Evolutionary conservation across 1,139 yeast species (phyloP), one percentile per base, ranked within the genome.

Genomic region (Casaregolazyma suthepensis): DNA sequence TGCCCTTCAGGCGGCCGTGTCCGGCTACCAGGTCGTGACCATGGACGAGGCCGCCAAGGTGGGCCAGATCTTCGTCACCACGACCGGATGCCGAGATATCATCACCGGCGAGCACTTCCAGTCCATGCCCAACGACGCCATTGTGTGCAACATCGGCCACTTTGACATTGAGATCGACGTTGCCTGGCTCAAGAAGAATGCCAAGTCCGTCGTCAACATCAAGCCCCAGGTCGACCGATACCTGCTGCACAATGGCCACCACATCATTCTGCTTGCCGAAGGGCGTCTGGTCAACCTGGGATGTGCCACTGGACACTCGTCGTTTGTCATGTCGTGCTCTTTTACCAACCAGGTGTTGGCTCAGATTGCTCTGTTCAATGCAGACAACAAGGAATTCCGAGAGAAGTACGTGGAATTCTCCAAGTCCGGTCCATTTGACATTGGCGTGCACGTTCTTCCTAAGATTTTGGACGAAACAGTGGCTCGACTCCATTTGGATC

Each of bases 241-340:
- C 86, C 81, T 89, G 75, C 77, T 93, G 80, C 78, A 82, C 72
- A 80, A 80, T 69, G 99, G 99, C 71, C 89, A 87, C 75, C 99
- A 93, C 81, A 73, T 93, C 71, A 91, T 93, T 78, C 82, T 93
- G 73, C 87, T 93, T 71, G 99, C 99, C 66, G 97, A 91, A 78
- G 99, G 99, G 79, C 91, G 99, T 83, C 86, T 93, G 72, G 99
- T 93, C 75, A 93, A 93, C 91, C 83, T 93, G 75, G 99, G 99
- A 70, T 94, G 99, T 81, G 99, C 99, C 74, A 94, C 99, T 71
- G 99, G 99, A 73, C 99, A 93, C 83, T 87, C 99, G 57, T 90
- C 98, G 53, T 93, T 93, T 73, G 99, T 93, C 73, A 93, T 93
- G 99, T 91, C 98, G 62, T 93, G 99, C 82, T 93, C 99, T 57